Base-by-base conservation (phyloP, 2,329 filamentous ascomycete species). In the Xylaria multiplex region DNA sequence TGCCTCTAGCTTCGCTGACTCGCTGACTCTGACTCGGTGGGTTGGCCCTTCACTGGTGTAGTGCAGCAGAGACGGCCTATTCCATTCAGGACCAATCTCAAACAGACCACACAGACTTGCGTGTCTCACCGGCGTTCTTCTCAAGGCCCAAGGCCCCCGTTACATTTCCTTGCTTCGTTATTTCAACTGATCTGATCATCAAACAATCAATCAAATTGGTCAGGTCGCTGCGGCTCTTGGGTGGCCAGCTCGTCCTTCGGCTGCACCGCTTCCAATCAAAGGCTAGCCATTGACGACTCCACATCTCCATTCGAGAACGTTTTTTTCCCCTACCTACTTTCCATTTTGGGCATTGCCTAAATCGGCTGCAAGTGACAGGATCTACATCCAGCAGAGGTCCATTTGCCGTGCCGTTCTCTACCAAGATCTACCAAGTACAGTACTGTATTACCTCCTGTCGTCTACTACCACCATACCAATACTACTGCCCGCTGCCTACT, bases 251-350 rank as follows among this genome's bases (percentile, higher is more conserved):
- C 79, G 76, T 77, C 79, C 79, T 81, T 80, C 69, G 66, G 66
- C 68, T 80, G 80, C 78, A 77, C 79, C 77, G 76, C 74, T 77
- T 77, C 74, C 73, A 80, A 81, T 80, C 79, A 73, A 74, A 66
- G 69, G 70, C 67, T 69, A 70, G 73, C 74, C 78, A 79, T 76
- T 67, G 72, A 72, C 75, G 78, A 77, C 82, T 82, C 81, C 80
- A 83, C 81, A 78, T 74, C 62, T 69, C 67, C 62, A 68, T 69
- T 72, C 70, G 65, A 71, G 67, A 74, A 74, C 74, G 74, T 76
- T 76, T 73, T 27, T 75, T 63, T 55, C 53, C 58, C 67, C 61
- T 65, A 65, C 66, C 75, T 75, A 73, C 77, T 79, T 79, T 77
- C 75, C 77, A 73, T 78, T 77, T 77, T 78, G 75, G 76, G 77